Evolutionary conservation across 2,329 filamentous ascomycete species (phyloP).

Genomic region (Pyrenochaeta sp.): DNA sequence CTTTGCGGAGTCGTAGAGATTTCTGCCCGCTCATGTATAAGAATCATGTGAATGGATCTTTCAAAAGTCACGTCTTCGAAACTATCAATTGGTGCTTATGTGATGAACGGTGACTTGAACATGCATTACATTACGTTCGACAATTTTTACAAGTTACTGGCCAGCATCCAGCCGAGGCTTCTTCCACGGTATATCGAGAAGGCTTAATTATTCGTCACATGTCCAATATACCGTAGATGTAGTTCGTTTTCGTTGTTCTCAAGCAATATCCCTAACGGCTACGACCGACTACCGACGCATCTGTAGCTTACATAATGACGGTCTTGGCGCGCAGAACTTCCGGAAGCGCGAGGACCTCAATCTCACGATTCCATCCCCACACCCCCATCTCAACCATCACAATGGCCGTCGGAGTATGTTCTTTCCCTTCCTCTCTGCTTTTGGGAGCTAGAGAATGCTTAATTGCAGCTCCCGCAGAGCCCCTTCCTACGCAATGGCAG

Average conservation of each 20-base stretch:
- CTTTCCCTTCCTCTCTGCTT: conserved; percentile 17
- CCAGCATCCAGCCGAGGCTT: background rate
- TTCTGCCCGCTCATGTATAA: conserved; percentile 30
- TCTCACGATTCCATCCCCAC: conserved; percentile 52
- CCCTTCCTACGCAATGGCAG: conserved; percentile 37
- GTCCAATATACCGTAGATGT: background rate
- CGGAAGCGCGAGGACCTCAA: conserved; percentile 42
- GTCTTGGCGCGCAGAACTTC: background rate
- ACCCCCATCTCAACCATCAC: conserved; percentile 50
- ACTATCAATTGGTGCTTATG: background rate
- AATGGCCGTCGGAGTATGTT: conserved; percentile 56
- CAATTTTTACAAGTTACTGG: background rate
- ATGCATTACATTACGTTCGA: background rate
- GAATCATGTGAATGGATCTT: conserved; percentile 39
- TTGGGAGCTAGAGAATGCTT: conserved; percentile 32
- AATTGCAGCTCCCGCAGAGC: conserved; percentile 43
- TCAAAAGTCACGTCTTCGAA: conserved; percentile 10
- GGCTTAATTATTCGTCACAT: background rate
- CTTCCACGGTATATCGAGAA: no score
- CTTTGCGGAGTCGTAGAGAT: conserved; percentile 20
- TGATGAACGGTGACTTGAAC: background rate
- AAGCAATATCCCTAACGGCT: background rate
- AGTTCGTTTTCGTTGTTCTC: background rate
- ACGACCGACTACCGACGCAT: background rate
- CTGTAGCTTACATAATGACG: background rate